Evolutionary conservation across 2,329 filamentous ascomycete genomes (phyloP).

Genomic region (Aspergillus sp.): DNA sequence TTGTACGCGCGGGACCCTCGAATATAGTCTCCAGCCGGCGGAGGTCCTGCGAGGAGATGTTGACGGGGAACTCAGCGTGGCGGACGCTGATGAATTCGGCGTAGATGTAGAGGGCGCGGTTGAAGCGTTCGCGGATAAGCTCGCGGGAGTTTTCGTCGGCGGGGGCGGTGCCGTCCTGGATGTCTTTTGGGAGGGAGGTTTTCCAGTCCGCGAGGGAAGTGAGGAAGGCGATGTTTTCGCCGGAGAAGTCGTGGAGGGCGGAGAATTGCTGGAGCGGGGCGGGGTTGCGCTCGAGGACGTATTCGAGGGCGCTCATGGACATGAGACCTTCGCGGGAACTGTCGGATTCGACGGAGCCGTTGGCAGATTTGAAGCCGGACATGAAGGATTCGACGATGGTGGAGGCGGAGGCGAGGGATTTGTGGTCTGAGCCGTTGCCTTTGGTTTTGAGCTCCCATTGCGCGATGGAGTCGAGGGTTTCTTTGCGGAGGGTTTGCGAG

Average conservation of each 20-base stretch:
- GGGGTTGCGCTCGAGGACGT: conserved; percentile 55
- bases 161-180: conserved; percentile 11
- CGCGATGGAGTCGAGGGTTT: conserved; percentile 32
- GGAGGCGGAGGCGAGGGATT: conserved; percentile 23
- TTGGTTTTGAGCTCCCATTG: conserved; percentile 36
- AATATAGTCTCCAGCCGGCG: conserved; percentile 54
- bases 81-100: conserved; percentile 55
- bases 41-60: conserved; percentile 56
- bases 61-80: conserved; percentile 63
- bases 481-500: conserved; percentile 25
- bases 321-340: conserved; percentile 45
- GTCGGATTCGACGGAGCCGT: conserved; percentile 34
- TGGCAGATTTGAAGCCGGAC: conserved; percentile 23
- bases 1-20: conserved; percentile 43
- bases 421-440: conserved; percentile 12
- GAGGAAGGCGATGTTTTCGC: conserved; percentile 67
- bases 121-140: conserved; percentile 50
- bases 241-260: conserved; percentile 62
- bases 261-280: conserved; percentile 60
- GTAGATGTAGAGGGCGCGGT: conserved; percentile 58
- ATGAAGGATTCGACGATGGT: conserved; percentile 25
- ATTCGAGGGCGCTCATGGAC: conserved; percentile 59
- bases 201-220: conserved; percentile 56
- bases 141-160: conserved; percentile 19
- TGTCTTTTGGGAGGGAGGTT: conserved; percentile 16